Evolutionary conservation across 164 flowering plant species (phyloP), one percentile per base, ranked within the genome.

Genomic region (Platanus orientalis): DNA sequence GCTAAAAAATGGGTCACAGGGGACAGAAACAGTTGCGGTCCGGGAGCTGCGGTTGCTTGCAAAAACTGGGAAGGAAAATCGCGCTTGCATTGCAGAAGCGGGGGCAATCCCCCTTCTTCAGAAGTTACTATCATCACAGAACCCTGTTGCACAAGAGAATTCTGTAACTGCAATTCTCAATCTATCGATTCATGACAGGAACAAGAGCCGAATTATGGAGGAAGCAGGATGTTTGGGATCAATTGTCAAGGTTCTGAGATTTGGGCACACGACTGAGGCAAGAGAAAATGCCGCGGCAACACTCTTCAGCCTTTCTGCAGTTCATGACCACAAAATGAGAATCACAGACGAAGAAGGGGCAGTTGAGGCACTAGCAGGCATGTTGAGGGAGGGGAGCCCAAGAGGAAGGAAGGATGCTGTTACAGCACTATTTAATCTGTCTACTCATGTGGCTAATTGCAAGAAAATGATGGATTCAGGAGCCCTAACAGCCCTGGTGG

Each of bases 261-360:
- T 68, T 53, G 99, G 99, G 34, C 67, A 70, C 57, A 90, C 91
- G 0, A 79, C 78, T 0, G 96, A 89, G 63, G 92, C 94, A 27
- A 78, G 87, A 67, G 99, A 90, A 71, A 95, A 95, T 70, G 97
- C 99, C 51, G 99, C 99, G 6, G 99, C 99, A 0, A 85, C 97
- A 2, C 75, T 95, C 63, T 95, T 95, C 68, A 95, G 99, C 71
- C 86, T 95, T 23, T 95, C 97, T 5, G 90, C 94, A 0, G 88
- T 88, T 56, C 94, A 90, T 67, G 90, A 84, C 47, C 87, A 86
- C 60, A 95, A 89, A 83, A 86, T 80, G 74, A 74, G 69, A 66
- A 89, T 95, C 60, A 87, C 96, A 0, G 82, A 76, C 12, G 83
- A 86, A 69, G 74, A 57, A 17, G 92, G 91, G 16, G 96, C 92